Evolutionary conservation across 345 rosid species (phyloP), one percentile per base, ranked within the genome.

Genomic region (Hibiscus syriacus): DNA sequence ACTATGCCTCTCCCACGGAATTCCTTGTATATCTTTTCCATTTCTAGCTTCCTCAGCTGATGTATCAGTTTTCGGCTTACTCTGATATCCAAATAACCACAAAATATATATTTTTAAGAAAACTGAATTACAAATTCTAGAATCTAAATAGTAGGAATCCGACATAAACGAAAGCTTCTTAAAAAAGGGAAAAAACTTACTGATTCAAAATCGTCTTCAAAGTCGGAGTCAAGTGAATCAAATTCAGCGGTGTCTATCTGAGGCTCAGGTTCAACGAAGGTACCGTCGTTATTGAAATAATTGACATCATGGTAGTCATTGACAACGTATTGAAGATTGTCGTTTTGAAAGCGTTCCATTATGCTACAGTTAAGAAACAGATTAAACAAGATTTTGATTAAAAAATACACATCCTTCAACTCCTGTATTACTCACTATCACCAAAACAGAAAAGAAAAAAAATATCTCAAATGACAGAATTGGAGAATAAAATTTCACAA

Each of bases 21-120:
- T 89, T 1, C 86, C 96, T 76, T 90, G 91, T 2, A 73, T 45
- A 48, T 97, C 96, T n/a, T 94, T 73, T 90, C 94, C 19, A 73
- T 76, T 83, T 79, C 82, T 5, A 73, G 19, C 50, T 45, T 45
- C 50, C 50, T 45, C 19, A 0, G 50, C 19, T 14, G 50, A 45
- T 45, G 50, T 16, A 45, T 16, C 20, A 45, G n/a, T n/a, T 45
- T 45, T 45, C 50, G 50, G 12, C 74, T 86, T 81, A 64, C 69
- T 78, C 98, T 81, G 78, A 69, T 38, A 39, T 38, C 52, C 25
- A 55, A 25, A 68, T 17, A 39, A 68, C 63, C 50, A 45, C 41
- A 9, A 10, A 1, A 38, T 10, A 38, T 38, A 10, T 8, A 36
- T 4, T 38, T 22, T 10, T 10, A 38, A 38, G 41, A 3, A 10